Base-by-base conservation (phyloP, 495 filamentous ascomycete species). In the Alectoria sarmentosa region DNA sequence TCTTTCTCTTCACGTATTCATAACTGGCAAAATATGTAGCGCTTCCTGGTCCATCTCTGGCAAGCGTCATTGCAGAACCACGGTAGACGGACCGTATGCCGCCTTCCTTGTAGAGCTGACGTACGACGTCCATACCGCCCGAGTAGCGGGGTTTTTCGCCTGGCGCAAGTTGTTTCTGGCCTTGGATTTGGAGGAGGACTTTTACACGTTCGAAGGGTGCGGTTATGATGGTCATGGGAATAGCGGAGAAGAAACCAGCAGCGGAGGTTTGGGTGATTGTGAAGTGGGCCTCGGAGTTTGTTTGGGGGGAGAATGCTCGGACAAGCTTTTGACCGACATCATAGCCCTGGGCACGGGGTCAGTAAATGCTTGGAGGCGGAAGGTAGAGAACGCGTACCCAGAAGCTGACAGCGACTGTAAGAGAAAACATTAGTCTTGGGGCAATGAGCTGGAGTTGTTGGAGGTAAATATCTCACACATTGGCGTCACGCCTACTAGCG, bases 181-280 rank as follows among this genome's bases (percentile, higher is more conserved):
- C 92, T 74, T 98, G 94, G 65, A 98, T 96, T 76, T 98, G 94
- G 4, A 98, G 86, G 58, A 98, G 90, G 23, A 98, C 92, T 79
- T 98, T 98, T 68, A 98, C 92, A 67, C 94, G 92, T 83, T 98
- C 94, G 71, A 98, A 97, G 63, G 95, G 94, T 0, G 95, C 94
- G 5, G 94, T 98, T 78, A 98, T 97, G 74, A 91, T 74, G 1
- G 95, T 98, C 92, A 96, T 96, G 69, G 94, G 94, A 65, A 98
- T 90, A 56, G 94, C 94, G 69, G 89, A 93, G 86, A 98, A 96
- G 85, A 96, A 96, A 61, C 94, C 94, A 17, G 94, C 94, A 32
- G 89, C 84, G 37, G 90, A 91, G 79, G 95, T 88, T 75, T 98
- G 94, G 32, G 82, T 88, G 72, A 96, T 90, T 28, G 86, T 87